A percentile compares a stretch with the other conserved stretches of the same genome.
Evolutionary conservation across 352 stramenopile genomes (phyloP).

Genomic region (Pythium monospermum): DNA sequence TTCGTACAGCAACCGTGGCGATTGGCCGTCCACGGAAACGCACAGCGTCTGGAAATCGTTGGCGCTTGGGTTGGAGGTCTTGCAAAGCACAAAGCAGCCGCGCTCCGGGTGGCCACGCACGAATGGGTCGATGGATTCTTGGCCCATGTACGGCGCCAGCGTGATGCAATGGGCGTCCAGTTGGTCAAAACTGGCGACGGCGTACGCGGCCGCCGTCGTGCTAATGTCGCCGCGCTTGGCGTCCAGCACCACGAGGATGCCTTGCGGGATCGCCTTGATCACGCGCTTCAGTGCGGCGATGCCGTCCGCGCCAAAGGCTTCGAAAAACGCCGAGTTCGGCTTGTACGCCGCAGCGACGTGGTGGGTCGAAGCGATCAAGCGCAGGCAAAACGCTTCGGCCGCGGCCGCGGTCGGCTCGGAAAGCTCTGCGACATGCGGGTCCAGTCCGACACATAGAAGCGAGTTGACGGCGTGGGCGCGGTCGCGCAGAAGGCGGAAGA

Average conservation of each 20-base stretch:
- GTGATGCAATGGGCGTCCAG: conserved; percentile 95
- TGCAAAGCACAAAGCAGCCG: conserved; percentile 98
- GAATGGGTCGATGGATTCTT: conserved; percentile 97
- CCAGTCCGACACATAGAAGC: conserved; percentile 97
- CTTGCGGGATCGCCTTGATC: conserved; percentile 78
- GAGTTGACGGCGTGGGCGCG: conserved; percentile 91
- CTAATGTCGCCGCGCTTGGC: conserved; percentile 99
- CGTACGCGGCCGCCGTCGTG: conserved; percentile 96
- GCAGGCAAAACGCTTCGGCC: conserved; percentile 93
- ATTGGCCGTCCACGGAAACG: conserved; percentile 19
- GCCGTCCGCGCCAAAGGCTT: conserved; percentile 87
- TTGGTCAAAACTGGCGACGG: conserved; percentile 90
- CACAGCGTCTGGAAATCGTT: conserved; percentile 94
- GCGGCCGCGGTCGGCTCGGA: conserved; percentile 78
- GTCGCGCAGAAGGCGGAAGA: conserved; percentile 86
- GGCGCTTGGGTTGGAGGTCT: conserved; percentile 98
- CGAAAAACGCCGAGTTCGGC: conserved; percentile 99
- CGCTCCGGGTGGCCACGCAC: conserved; percentile 78
- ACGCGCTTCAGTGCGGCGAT: conserved; percentile 89
- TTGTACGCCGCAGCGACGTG: conserved; percentile 96
- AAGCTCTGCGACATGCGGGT: conserved; percentile 91
- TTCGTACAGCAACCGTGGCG: conserved; percentile 69
- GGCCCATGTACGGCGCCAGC: conserved; percentile 97
- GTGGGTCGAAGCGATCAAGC: conserved; percentile 93
- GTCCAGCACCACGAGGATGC: conserved; percentile 97